Base-by-base conservation (phyloP, 805 yeast genomes). In the Cyberlindnera suaveolens region DNA sequence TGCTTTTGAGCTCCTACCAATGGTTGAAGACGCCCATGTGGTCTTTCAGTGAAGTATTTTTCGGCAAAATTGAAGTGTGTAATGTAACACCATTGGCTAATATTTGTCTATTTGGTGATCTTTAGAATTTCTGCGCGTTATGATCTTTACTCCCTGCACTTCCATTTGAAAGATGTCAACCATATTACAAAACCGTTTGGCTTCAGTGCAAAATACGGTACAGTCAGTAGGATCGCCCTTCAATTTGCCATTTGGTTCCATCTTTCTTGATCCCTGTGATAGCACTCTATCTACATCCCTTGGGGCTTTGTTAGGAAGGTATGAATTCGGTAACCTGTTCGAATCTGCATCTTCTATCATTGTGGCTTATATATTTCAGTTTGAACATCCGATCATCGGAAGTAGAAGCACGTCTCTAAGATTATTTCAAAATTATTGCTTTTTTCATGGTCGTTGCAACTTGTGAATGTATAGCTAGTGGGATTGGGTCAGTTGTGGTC, bases 111-210 rank as follows among this genome's bases (percentile, higher is more conserved):
- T 61, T 62, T 75, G 49, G 74, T 83, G 34, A 55, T 82, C 13
- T 63, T 81, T 57, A 74, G 82, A 80, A 71, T 83, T 23, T 11
- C 27, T 17, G 23, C 4, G 5, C 23, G 85, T 82, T 15, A 77
- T 80, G 68, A 82, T 82, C 62, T 83, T 80, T 64, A 72, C 74
- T 65, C 73, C 85, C 10, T 89, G 83, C 52, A 87, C 85, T 1
- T 77, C 86, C 8, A 83, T 60, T 64, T 83, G 23, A 19, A 19
- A 19, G 23, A 19, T 19, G 23, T 6, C 8, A 19, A 19, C 4
- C 23, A 19, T 5, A 7, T 5, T 19, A 19, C 18, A 17, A 17
- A 19, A 19, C 23, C 6, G 4, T 3, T 7, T 19, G 23, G 8
- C 3, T 19, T 19, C 23, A 19, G 8, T 19, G 20, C 6, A 19